phyloP scores from a whole-genome alignment of 1,139 yeast species.

The Eremothecium sinecaudum region DNA sequence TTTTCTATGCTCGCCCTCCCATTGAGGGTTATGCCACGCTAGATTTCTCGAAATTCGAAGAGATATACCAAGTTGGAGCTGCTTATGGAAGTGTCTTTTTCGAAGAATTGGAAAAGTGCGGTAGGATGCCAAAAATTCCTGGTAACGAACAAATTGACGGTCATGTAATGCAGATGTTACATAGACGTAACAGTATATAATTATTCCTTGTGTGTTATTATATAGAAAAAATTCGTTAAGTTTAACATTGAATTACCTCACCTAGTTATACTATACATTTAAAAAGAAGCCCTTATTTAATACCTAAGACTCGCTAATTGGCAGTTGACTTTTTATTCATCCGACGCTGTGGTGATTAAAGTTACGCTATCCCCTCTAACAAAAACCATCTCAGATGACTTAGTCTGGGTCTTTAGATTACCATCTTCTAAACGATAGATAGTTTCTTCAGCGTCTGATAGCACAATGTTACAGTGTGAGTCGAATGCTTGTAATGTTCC shows the following conservation, averaged over 20 bases:
- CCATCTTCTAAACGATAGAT: conserved; percentile 49
- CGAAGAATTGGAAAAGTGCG: conserved; percentile 43
- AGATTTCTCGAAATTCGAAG: conserved; percentile 88
- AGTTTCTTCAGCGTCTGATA: conserved; percentile 87
- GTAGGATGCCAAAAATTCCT: conserved; percentile 54
- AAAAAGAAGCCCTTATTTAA: conserved; percentile 1
- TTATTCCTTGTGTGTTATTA: too few species aligned
- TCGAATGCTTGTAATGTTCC: conserved; percentile 94
- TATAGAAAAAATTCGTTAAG: too few species aligned
- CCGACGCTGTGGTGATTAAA: conserved; percentile 48
- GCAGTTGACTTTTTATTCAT: conserved; percentile 16
- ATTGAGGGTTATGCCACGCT: conserved; percentile 84
- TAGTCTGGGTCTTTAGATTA: conserved; percentile 39
- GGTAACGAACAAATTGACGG: conserved; percentile 33
- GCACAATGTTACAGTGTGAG: conserved; percentile 90
- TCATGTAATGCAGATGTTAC: conserved; percentile 26
- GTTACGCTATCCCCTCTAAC: conserved; percentile 95
- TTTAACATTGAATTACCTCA: too few species aligned
- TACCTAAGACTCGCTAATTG: background rate
- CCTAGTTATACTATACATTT: background rate
- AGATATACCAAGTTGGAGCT: conserved; percentile 73
- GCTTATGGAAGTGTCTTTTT: conserved; percentile 59
- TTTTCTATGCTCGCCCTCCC: conserved; percentile 88
- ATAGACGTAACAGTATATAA: conserved; percentile 59
- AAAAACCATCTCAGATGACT: conserved; percentile 79